Conservation (phyloP, 106 monocot genomes). For the Vanilla planifolia region DNA sequence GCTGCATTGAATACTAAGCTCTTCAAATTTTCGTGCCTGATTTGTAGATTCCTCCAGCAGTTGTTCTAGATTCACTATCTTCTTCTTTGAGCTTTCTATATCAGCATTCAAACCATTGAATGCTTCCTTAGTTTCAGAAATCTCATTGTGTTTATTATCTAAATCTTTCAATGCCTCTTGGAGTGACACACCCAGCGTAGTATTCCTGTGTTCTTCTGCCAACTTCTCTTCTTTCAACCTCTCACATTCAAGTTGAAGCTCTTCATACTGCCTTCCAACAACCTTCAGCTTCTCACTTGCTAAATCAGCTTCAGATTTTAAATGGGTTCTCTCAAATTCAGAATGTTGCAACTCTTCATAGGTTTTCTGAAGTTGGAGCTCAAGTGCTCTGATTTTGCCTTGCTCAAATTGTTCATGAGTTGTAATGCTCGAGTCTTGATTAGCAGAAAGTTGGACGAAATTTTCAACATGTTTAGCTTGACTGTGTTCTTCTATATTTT, state of each 20-base stretch:
- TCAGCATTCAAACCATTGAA: constrained; percentile 32
- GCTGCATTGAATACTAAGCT: constrained; percentile 25
- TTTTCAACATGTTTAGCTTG: constrained; percentile 32
- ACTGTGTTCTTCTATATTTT: constrained; percentile 11
- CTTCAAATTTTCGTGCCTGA: constrained; percentile 36
- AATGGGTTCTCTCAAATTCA: constrained; percentile 45
- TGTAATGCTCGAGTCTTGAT: constrained; percentile 15
- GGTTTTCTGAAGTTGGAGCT: constrained; percentile 34
- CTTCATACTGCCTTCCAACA: constrained; percentile 28
- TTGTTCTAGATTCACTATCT: constrained; percentile 37
- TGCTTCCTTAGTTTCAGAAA: constrained; percentile 44
- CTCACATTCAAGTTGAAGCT: constrained; percentile 50
- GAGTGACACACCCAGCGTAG: constrained; percentile 33
- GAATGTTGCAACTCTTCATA: constrained; percentile 28
- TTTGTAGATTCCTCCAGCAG: constrained; percentile 23
- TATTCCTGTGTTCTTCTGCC: constrained; percentile 38
- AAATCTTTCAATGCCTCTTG: constrained; percentile 36
- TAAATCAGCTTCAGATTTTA: constrained; percentile 31
- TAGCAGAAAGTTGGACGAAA: constrained; percentile 29
- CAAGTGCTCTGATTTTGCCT: constrained; percentile 36
- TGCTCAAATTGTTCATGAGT: constrained; percentile 15
- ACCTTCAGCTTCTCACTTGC: constrained; percentile 37
- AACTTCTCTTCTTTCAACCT: constrained; percentile 44
- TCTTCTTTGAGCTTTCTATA: constrained; percentile 42
- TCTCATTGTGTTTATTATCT: constrained; percentile 44